phyloP scores from a whole-genome alignment of 208 protist species.

The Crithidia mellificae region DNA sequence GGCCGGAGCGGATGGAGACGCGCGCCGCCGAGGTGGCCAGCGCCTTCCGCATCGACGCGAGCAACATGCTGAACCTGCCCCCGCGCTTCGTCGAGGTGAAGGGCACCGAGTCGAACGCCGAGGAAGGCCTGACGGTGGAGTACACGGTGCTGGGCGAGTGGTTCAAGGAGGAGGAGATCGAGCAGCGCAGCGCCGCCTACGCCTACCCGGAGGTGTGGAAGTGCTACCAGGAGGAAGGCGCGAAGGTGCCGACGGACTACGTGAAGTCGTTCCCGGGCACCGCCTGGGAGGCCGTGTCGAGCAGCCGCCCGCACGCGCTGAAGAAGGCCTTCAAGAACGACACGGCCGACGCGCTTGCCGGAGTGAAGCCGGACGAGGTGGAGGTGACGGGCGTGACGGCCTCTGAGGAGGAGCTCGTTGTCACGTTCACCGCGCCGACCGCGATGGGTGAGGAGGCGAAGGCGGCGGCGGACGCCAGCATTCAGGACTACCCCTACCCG shows the following conservation, averaged over 20 bases:
- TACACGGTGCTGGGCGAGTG: slow-evolving; percentile 34
- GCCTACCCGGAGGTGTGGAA: slow-evolving; percentile 45
- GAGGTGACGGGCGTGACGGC: slow-evolving; percentile 18
- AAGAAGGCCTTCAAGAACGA: slow-evolving; percentile 43
- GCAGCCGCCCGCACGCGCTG: slow-evolving; percentile 32
- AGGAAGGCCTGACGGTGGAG: slow-evolving; percentile 34
- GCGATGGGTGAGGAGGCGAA: slow-evolving; percentile 27
- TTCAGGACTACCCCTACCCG: slow-evolving; percentile 38
- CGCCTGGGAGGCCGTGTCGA: slow-evolving; percentile 33
- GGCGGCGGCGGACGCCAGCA: slow-evolving; percentile 43
- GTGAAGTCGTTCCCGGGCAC: slow-evolving; percentile 39
- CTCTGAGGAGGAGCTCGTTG: slow-evolving; percentile 26
- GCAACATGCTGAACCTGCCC: slow-evolving; percentile 27
- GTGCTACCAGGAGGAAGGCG: slow-evolving; percentile 32
- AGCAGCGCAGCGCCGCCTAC: slow-evolving; percentile 33
- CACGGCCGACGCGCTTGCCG: slow-evolving; percentile 38
- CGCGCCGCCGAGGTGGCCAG: slow-evolving; percentile 17
- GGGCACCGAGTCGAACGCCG: slow-evolving; percentile 20
- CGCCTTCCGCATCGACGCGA: slow-evolving; percentile 51
- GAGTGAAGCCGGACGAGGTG: slow-evolving; percentile 16
- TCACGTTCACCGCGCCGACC: slow-evolving; percentile 15
- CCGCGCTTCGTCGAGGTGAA: slow-evolving; percentile 33
- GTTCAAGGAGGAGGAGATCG: slow-evolving; percentile 51
- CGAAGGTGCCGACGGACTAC: slow-evolving; percentile 18
- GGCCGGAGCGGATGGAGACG: slow-evolving; percentile 36